phyloP scores from a whole-genome alignment of 2,329 filamentous ascomycete species.

The Neopestalotiopsis clavispora region DNA sequence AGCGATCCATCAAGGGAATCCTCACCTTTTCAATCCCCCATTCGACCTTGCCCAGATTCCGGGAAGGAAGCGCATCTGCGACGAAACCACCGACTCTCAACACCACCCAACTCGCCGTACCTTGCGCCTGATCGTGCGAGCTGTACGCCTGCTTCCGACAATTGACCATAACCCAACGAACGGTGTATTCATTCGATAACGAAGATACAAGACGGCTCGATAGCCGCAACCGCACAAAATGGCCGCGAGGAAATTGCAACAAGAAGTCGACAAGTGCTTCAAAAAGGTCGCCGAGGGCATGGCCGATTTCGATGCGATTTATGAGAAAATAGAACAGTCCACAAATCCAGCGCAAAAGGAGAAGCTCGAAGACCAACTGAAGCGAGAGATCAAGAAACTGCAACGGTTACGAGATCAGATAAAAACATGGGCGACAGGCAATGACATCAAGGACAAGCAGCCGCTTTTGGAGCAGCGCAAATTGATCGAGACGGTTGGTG shows the following conservation, averaged over 20 bases:
- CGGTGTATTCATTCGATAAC: background rate
- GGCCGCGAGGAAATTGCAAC: constrained; percentile 94
- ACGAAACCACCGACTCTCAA: background rate
- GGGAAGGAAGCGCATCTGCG: background rate
- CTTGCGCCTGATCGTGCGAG: background rate
- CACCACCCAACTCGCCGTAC: background rate
- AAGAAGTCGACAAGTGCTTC: constrained; percentile 99
- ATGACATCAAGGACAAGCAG: constrained; percentile 99
- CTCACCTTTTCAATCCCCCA: background rate
- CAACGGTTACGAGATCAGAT: constrained; percentile 97
- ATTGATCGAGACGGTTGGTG: constrained; percentile 91
- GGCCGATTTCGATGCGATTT: constrained; percentile 88
- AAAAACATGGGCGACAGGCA: constrained; percentile 98
- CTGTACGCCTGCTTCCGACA: background rate
- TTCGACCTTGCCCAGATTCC: background rate
- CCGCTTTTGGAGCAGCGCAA: constrained; percentile 92
- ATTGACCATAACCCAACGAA: background rate
- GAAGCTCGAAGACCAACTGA: constrained; percentile 96
- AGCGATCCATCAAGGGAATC: background rate
- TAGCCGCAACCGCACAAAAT: constrained; percentile 57
- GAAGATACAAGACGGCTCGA: background rate
- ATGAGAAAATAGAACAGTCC: constrained; percentile 95
- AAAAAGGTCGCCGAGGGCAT: constrained; percentile 97
- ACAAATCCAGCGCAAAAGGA: constrained; percentile 95
- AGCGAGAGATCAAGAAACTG: constrained; percentile 99